These are phyloP conservation scores for Cercospora canescens DNA, from an alignment of 2,329 filamentous ascomycete species.

Conservation along the genomic window DNA sequence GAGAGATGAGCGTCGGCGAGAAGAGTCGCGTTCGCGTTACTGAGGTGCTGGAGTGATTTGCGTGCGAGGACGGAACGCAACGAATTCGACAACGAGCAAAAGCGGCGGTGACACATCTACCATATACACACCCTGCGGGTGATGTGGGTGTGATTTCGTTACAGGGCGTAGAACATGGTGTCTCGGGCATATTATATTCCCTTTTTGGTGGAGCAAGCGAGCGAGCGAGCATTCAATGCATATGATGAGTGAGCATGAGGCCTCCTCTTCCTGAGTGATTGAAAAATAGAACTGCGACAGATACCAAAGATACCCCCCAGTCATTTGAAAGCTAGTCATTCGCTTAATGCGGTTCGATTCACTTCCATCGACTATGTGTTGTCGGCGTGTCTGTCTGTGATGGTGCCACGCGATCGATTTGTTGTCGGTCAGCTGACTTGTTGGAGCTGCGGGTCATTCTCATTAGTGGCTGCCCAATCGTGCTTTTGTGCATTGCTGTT, in stretches of 20 bases:
- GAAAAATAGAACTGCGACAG: background rate
- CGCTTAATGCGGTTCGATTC: background rate
- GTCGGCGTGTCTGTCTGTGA: background rate
- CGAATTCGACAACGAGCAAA: background rate
- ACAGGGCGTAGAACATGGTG: background rate
- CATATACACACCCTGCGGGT: background rate
- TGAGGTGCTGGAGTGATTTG: no score
- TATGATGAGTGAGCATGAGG: background rate
- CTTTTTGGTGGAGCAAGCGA: background rate
- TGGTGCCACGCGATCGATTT: background rate
- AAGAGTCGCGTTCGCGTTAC: conserved; percentile 11
- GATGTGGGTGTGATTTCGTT: background rate
- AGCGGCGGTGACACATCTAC: background rate
- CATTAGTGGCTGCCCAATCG: background rate
- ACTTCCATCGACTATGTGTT: background rate
- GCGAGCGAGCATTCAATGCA: background rate
- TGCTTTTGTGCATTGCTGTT: background rate
- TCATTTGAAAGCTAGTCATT: background rate
- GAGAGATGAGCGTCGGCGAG: conserved; percentile 20
- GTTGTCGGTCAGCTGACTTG: background rate
- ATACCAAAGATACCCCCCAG: conserved; percentile 10
- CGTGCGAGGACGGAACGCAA: no score
- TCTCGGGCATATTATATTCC: background rate
- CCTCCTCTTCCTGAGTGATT: background rate
- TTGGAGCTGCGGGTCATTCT: conserved; percentile 43